Percentiles rank a stretch among this genome's conserved stretches.
Conservation (phyloP, 2,329 filamentous ascomycete species). For the Epichloe amarillans region DNA sequence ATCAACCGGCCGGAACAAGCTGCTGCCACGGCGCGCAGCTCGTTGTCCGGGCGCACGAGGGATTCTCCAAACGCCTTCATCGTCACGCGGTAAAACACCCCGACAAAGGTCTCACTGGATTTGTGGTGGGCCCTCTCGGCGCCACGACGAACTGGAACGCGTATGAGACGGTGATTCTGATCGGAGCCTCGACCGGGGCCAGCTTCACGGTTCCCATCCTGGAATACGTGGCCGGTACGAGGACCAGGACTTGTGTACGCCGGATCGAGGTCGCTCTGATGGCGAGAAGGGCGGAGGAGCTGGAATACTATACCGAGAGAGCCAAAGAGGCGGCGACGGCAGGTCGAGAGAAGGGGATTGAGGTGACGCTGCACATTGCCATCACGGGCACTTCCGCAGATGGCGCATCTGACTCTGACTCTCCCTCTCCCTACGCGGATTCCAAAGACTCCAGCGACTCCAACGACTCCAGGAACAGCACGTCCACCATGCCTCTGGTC, state of each 20-base stretch:
- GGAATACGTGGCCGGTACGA: slow-evolving; percentile 35
- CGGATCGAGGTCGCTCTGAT: slow-evolving; percentile 40
- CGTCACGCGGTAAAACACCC: slow-evolving; percentile 27
- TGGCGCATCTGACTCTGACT: neutral
- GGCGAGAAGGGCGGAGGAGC: slow-evolving; percentile 37
- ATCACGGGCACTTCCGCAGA: slow-evolving; percentile 27
- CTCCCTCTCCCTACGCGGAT: too few relatives aligned
- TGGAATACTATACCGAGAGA: slow-evolving; percentile 40
- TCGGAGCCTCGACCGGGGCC: slow-evolving; percentile 49
- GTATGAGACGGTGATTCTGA: slow-evolving; percentile 45
- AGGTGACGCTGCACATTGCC: slow-evolving; percentile 39
- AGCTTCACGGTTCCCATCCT: slow-evolving; percentile 48
- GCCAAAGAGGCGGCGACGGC: slow-evolving; percentile 31
- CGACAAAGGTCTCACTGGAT: slow-evolving; percentile 19
- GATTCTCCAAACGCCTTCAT: slow-evolving; percentile 43
- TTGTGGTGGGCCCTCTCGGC: slow-evolving; percentile 44
- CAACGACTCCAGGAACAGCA: neutral
- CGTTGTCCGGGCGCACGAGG: slow-evolving; percentile 39
- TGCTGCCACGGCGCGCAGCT: slow-evolving; percentile 48
- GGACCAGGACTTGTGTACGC: slow-evolving; percentile 32
- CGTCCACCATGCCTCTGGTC: slow-evolving; percentile 19
- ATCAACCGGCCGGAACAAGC: slow-evolving; percentile 35
- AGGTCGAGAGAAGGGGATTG: slow-evolving; percentile 29
- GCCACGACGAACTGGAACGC: slow-evolving; percentile 41
- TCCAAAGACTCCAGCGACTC: too few relatives aligned